Base-by-base conservation (phyloP, 1,284 basidiomycete species). In the Amylostereum areolatum region DNA sequence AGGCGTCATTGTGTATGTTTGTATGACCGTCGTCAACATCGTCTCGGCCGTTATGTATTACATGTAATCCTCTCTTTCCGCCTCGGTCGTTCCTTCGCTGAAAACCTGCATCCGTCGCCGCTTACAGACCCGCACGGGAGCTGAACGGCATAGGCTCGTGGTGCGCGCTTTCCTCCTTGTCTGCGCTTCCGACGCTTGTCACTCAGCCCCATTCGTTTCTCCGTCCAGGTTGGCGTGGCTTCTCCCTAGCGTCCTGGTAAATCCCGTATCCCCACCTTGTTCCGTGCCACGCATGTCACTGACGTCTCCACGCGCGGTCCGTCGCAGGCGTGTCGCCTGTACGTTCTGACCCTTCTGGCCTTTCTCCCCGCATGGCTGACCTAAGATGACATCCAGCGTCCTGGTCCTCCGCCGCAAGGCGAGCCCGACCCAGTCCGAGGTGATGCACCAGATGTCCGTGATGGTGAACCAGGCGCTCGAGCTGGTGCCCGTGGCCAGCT, bases 401-500 rank as follows among this genome's bases (percentile, higher is more conserved):
- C 49, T 63, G 11, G 47, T 55, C 31, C 57, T 63, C 18, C 55
- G 61, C 18, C 47, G 55, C 42, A 53, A 50, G 45, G 58, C 48
- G 11, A 39, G 33, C 10, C 60, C 59, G 9, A 60, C 59, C 6
- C 59, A 61, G 34, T 49, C 49, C 25, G 48, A 58, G 30, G 27
- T 52, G 10, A 42, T 54, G 5, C 18, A 29, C 11, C 37, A 52
- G 29, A 53, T 56, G 30, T 60, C 59, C 10, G 30, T 45, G 1
- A 43, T 61, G 7, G 51, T 62, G 12, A 41, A 55, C 33, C 55
- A 60, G 41, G 59, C 56, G 2, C 35, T 63, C 62, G 51, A 56
- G 46, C 47, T 53, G 49, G 11, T 51, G 5, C 1, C 34, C 27
- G 28, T 45, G 34, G 43, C 18, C 18, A 18, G 18, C 18, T 18